Evolutionary conservation across 2,329 filamentous ascomycete species (phyloP).

Genomic region (Diaporthe batatas): DNA sequence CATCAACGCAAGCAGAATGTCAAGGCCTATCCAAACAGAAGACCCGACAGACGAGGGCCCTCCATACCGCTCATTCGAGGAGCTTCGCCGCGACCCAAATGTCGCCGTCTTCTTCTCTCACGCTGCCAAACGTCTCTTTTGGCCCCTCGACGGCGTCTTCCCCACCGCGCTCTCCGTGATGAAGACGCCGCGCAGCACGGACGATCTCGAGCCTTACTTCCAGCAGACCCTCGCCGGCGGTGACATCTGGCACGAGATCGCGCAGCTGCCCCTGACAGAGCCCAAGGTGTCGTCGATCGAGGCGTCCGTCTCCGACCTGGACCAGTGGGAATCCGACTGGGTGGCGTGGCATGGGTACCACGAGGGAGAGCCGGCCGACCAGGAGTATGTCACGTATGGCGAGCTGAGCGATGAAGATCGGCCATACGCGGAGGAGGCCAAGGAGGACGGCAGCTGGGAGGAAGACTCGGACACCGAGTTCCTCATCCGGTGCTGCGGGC

Average conservation of each 20-base stretch:
- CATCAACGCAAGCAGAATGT: conserved; percentile 2
- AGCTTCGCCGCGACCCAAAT: conserved; percentile 41
- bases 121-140: conserved; percentile 45
- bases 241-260: conserved; percentile 47
- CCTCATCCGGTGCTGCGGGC: conserved; percentile 47
- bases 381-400: conserved; percentile 44
- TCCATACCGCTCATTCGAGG: conserved; percentile 44
- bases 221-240: conserved; percentile 41
- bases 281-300: conserved; percentile 49
- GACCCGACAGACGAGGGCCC: conserved; percentile 15
- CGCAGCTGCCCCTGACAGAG: conserved; percentile 47
- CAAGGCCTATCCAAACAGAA: conserved; percentile 9
- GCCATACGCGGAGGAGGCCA: conserved; percentile 41
- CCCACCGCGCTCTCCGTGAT: conserved; percentile 47
- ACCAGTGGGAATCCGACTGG: conserved; percentile 47
- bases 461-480: conserved; percentile 46
- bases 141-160: conserved; percentile 46
- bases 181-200: conserved; percentile 41
- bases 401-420: conserved; percentile 44
- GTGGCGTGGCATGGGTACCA: conserved; percentile 45
- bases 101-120: conserved; percentile 42
- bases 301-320: conserved; percentile 45
- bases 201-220: conserved; percentile 46
- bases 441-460: conserved; percentile 47
- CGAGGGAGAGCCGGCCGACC: conserved; percentile 12